Evolutionary conservation across 345 rosid genomes (phyloP), one percentile per base, ranked within the genome.

Genomic region (Citrus trifoliata): DNA sequence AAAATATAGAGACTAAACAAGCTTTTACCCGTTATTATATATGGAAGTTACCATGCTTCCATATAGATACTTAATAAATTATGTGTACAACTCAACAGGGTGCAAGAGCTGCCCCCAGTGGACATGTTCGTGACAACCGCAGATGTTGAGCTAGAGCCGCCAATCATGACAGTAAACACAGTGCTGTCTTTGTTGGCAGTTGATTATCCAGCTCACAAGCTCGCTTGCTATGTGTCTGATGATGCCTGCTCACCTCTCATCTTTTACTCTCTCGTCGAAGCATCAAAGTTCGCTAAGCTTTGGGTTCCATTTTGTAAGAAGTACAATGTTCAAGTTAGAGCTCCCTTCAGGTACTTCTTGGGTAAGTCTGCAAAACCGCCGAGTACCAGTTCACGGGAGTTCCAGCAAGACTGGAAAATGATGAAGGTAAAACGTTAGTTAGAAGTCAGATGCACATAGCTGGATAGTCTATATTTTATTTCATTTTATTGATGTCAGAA

Each of bases 291-390:
- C 32, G 92, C 95, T 2, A 85, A 83, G 87, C 81, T 81, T 48
- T 94, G 97, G 97, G 92, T 91, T 46, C 93, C 93, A 0, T 94
- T 94, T 81, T 92, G 97, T 78, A 82, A 85, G 78, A 88, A 88
- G 81, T 80, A 91, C 38, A 83, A 71, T 2, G 67, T 92, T 78
- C 82, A 61, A 75, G 80, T 86, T 42, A 82, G 96, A 85, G 94
- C 96, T 76, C 97, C 96, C 6, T 93, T 91, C 59, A 87, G 90
- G 55, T 94, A 87, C 79, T 92, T 94, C 70, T 22, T 80, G 25
- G 80, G 37, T 0, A 62, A 71, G 5, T 58, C 78, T 5, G 1
- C 55, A 6, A 19, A 53, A 53, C 7, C 74, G 59, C 21, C 81
- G 5, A 19, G 10, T 46, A 70, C 76, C 6, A 58, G 63, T 67